phyloP scores from a whole-genome alignment of 306 rosid genomes.

The Hylodesmum podocarpum region DNA sequence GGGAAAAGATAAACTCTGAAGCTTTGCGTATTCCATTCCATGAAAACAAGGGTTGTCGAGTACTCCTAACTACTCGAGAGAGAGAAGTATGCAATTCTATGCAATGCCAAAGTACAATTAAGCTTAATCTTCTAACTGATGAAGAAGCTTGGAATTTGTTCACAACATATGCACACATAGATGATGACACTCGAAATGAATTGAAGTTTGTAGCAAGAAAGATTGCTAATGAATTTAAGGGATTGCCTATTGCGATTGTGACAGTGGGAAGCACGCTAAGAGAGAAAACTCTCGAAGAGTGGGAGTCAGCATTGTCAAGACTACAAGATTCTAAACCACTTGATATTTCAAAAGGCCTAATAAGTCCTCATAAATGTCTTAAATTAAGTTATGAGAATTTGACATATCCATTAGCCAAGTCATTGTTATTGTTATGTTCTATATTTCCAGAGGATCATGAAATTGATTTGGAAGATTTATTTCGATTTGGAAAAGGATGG shows the following conservation, averaged over 20 bases:
- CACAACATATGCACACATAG: background rate
- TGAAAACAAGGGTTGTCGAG: background rate
- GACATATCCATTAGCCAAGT: background rate
- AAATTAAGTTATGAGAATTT: background rate
- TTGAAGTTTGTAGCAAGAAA: background rate
- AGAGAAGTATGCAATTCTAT: background rate
- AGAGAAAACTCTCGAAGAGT: background rate
- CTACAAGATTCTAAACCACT: background rate
- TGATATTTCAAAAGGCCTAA: background rate
- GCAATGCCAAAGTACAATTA: background rate
- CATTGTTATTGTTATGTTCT: slow-evolving; percentile 14
- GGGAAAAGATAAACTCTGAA: background rate
- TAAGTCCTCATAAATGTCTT: slow-evolving; percentile 2
- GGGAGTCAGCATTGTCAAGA: background rate
- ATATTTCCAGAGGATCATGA: slow-evolving; percentile 28
- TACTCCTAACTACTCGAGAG: background rate
- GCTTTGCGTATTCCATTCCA: background rate
- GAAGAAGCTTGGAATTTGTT: slow-evolving; percentile 9
- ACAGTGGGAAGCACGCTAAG: slow-evolving; percentile 11
- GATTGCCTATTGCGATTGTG: slow-evolving; percentile 22
- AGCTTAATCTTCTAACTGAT: background rate
- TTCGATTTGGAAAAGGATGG: background rate
- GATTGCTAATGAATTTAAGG: slow-evolving; percentile 10
- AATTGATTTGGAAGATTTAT: background rate
- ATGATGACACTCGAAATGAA: background rate